Evolutionary conservation across 148 eudicot genomes (phyloP), one percentile per base, ranked within the genome.

Genomic region (Fagopyrum homotropicum): DNA sequence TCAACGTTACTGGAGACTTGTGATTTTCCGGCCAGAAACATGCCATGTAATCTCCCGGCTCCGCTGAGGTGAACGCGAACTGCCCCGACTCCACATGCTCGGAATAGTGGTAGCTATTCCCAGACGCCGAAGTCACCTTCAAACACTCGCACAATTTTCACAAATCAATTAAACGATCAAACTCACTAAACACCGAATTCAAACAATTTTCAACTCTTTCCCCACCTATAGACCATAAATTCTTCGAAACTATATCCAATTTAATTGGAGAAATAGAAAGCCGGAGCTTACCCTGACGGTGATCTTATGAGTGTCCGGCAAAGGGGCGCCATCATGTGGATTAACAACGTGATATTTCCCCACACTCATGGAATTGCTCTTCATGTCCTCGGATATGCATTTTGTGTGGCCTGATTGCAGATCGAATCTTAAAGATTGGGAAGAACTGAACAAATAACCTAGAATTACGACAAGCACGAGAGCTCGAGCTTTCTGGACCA

Each of bases 341-440:
- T 94, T 90, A 22, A 87, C 85, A 45, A 95, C 75, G 54, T 83
- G 80, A 82, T 95, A 95, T 68, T 88, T 89, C 9, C 98, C 99
- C 9, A 95, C 96, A 4, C 96, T 83, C 93, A 94, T 91, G 0
- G 93, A 75, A 80, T 95, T 90, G 79, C 79, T 81, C 79, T 89
- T 89, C 68, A 95, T 89, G 16, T 95, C 96, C 76, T 95, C 99
- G 0, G 99, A 79, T 79, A 95, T 89, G 81, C 99, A 95, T 79
- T 95, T 95, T 14, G 97, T 89, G 51, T 82, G 89, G 17, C 97
- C 96, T 8, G 99, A 89, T 82, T 89, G 82, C 26, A 95, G 85
- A 81, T 95, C 97, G 74, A 95, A 95, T 50, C 91, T 83, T 30
- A 95, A 68, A 2, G 97, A 90, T 74, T 80, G 84, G 4, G 80